phyloP scores from a whole-genome alignment of 768 basidiomycete species.

The Glaciozyma martinii region DNA sequence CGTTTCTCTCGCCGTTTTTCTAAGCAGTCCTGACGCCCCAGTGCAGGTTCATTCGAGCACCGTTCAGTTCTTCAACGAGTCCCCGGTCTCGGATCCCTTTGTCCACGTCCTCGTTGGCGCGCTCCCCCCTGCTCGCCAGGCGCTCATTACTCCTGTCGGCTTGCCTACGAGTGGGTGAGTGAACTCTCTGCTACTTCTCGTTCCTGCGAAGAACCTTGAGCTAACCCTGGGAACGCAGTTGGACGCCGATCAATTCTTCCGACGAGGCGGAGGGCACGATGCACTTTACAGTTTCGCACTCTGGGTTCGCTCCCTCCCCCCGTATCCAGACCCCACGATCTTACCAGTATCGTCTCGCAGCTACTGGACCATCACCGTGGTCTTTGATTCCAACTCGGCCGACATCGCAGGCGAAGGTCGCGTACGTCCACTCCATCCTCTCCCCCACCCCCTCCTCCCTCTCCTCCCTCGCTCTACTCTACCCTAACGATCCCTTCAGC shows the following conservation, averaged over 20 bases:
- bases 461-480: too few species aligned
- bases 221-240: background rate
- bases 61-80: conserved; percentile 31
- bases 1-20: too few species aligned
- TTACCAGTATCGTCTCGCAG: background rate
- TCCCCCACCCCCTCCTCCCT: too few species aligned
- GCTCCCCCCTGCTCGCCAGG: conserved; percentile 12
- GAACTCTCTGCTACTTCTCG: background rate
- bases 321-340: background rate
- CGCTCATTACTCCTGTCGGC: conserved; percentile 9
- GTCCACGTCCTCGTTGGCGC: conserved; percentile 27
- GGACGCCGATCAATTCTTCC: background rate
- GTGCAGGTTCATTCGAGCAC: conserved; percentile 25
- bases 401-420: background rate
- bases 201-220: background rate
- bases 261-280: background rate
- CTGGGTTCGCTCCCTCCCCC: background rate
- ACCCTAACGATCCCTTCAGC: too few species aligned
- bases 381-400: conserved; percentile 23
- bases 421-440: too few species aligned
- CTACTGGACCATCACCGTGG: conserved; percentile 29
- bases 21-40: too few species aligned
- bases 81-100: conserved; percentile 23
- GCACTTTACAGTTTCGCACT: conserved; percentile 20
- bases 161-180: conserved; percentile 5